Base-by-base conservation (phyloP, 202 grass and related monocot genomes). In the Setaria italica region DNA sequence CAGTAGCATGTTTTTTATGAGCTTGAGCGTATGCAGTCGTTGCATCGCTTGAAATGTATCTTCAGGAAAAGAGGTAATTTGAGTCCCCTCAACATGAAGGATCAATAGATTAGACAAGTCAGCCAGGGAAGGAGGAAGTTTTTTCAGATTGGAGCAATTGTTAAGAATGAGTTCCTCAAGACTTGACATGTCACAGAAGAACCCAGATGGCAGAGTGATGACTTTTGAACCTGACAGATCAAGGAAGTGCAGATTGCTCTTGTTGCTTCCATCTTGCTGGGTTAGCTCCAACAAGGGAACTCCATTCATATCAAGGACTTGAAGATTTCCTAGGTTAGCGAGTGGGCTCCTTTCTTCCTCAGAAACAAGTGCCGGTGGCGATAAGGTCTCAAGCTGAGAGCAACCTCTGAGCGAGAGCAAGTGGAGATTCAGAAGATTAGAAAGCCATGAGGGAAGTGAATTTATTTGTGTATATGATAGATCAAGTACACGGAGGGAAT, bases 221-320 rank as follows among this genome's bases (percentile, higher is more conserved):
- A 77, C 1, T 17, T 13, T 45, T 9, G 55, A 78, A 43, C 57
- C 75, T 30, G 75, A 62, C 0, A 78, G 6, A 11, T 78, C 74
- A 30, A 77, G 74, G 55, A 30, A 45, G 55, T 77, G 74, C 11
- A 77, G 20, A 21, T 45, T 77, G 4, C 55, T 41, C 17, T 77
- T 77, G 33, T 77, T 77, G 0, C 0, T 16, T 1, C 9, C 20
- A 62, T 77, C n/a, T 29, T 77, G 5, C 46, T 77, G 55, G 1
- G 35, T 15, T 9, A 77, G 1, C 55, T 77, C 11, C 1, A 59
- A 2, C 74, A 77, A 62, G 4, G 74, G 55, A 60, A 45, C 74
- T 12, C 37, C 74, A 42, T 77, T 77, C 74, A 77, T 62, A 45
- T 77, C 75, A 5, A 63, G 41, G 8, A 78, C 75, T 63, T 47